Percentiles rank a stretch among this genome's conserved stretches.
Conservation (phyloP, 805 yeast species). For the Teunomyces lycoperdinae region DNA sequence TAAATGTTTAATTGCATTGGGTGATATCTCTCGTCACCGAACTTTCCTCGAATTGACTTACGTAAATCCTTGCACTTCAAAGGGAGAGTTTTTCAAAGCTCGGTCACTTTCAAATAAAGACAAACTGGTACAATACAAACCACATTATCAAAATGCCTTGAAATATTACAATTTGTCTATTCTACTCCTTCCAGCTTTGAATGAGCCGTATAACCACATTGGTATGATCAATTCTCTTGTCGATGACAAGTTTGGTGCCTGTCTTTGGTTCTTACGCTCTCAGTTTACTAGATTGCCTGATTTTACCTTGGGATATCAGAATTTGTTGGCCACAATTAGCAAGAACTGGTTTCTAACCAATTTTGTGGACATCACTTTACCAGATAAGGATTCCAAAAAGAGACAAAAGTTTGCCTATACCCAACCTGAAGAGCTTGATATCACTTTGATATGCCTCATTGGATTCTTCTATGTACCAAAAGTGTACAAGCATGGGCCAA, state of each 20-base stretch:
- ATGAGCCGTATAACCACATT: conserved; percentile 62
- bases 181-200: conserved; percentile 60
- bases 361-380: conserved; percentile 17
- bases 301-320: conserved; percentile 44
- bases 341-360: conserved; percentile 32
- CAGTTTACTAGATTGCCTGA: conserved; percentile 50
- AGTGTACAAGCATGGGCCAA: conserved; percentile 20
- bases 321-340: conserved; percentile 40
- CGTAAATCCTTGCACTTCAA: conserved; percentile 32
- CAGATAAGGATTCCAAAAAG: conserved; percentile 7
- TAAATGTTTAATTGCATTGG: conserved; percentile 51
- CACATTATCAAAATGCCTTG: conserved; percentile 24
- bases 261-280: conserved; percentile 55
- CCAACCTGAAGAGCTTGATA: conserved; percentile 13
- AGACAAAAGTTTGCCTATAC: conserved; percentile 3
- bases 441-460: conserved; percentile 32
- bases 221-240: conserved; percentile 45
- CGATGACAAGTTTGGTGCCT: conserved; percentile 46
- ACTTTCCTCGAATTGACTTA: conserved; percentile 46
- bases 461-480: conserved; percentile 45
- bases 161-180: conserved; percentile 50
- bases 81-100: conserved; percentile 26
- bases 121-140: conserved; percentile 39
- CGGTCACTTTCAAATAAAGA: conserved; percentile 26
- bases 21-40: conserved; percentile 58